phyloP scores from a whole-genome alignment of 2,329 filamentous ascomycete species.

The Aureobasidium sp. region DNA sequence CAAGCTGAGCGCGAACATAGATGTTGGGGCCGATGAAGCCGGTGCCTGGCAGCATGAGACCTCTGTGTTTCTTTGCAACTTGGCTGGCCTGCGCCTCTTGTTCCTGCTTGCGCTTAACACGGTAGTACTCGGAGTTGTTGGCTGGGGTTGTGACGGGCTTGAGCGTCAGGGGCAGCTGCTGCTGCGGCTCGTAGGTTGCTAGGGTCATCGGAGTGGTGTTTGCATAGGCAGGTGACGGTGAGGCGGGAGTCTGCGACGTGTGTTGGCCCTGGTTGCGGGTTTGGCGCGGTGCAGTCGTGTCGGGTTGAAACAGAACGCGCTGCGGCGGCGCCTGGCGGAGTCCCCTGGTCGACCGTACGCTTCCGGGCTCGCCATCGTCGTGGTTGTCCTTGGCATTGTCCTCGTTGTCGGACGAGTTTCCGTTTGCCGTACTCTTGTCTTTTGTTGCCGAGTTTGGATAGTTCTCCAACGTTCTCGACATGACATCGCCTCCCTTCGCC shows the following conservation, averaged over 20 bases:
- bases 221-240: slow-evolving; percentile 38
- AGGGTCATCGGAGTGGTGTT: slow-evolving; percentile 41
- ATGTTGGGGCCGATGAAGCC: slow-evolving; percentile 68
- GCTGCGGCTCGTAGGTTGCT: slow-evolving; percentile 60
- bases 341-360: slow-evolving; percentile 26
- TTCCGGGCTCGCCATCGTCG: slow-evolving; percentile 41
- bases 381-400: slow-evolving; percentile 40
- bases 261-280: slow-evolving; percentile 41
- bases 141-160: slow-evolving; percentile 67
- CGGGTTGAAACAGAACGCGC: slow-evolving; percentile 75
- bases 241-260: slow-evolving; percentile 28
- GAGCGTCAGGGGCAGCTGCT: slow-evolving; percentile 54
- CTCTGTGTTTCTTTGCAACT: slow-evolving; percentile 37
- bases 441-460: slow-evolving; percentile 46
- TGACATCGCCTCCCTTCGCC: slow-evolving; percentile 72
- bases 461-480: slow-evolving; percentile 71
- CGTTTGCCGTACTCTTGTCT: slow-evolving; percentile 39
- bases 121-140: slow-evolving; percentile 63
- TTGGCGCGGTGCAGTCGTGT: slow-evolving; percentile 56
- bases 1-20: slow-evolving; percentile 78
- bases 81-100: slow-evolving; percentile 30
- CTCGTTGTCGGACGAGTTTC: slow-evolving; percentile 46
- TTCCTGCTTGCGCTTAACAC: slow-evolving; percentile 44
- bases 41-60: slow-evolving; percentile 56
- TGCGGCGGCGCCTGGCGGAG: slow-evolving; percentile 77